Evolutionary conservation across 495 filamentous ascomycete species (phyloP), one percentile per base, ranked within the genome.

Genomic region (Talaromyces liani): DNA sequence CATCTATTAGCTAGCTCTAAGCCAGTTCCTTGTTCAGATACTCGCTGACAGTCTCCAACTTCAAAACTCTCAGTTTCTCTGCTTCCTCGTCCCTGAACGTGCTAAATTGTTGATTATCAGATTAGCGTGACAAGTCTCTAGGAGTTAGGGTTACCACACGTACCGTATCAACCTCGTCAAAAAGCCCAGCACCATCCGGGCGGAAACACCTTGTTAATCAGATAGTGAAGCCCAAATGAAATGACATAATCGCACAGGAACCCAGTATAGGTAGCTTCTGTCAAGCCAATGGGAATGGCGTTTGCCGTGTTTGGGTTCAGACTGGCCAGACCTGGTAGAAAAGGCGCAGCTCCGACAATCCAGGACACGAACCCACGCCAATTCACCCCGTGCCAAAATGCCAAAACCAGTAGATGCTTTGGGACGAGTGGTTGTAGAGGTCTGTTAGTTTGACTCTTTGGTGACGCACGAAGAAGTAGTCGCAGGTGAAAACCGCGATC

Each of bases 361-460:
- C 79, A 75, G 0, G 78, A 75, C 0, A 77, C 63, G 12, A 64
- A 76, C 6, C 77, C 77, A 6, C 78, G 71, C 76, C 76, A 79
- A 61, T 81, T 81, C 5, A 69, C 72, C 3, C 78, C 78, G 16
- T 54, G 16, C n/a, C 8, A 20, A 27, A 63, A 14, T 54, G 16
- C n/a, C 8, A 20, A 27, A 63, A 66, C 60, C 60, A 66, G 53
- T 66, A 66, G 24, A 66, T 66, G 20, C 60, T 59, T 7, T 56
- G 58, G 10, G 20, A 53, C 14, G 56, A 45, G 3, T 36, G 41
- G 1, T 34, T 6, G 41, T 73, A 81, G 16, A 73, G 67, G 25
- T 75, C 74, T 31, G 73, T 70, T 0, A 69, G 62, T 22, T 76
- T 68, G 20, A 76, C 63, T 27, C 70, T 70, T 20, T 71, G 69